Evolutionary conservation across 1,284 basidiomycete genomes (phyloP).

Genomic region (Uromyces viciae-fabae): DNA sequence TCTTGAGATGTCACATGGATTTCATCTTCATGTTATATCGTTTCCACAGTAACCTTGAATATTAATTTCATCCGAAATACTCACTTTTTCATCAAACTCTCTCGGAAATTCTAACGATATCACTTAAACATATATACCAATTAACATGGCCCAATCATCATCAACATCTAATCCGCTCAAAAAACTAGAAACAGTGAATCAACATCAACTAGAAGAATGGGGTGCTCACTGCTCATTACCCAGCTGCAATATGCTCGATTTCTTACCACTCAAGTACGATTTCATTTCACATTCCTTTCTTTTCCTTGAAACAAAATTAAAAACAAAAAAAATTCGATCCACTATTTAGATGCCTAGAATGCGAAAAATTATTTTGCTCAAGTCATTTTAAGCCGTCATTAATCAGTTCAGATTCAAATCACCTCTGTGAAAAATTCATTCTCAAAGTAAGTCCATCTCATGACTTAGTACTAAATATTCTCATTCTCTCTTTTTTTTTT

Average conservation of each 20-base stretch:
- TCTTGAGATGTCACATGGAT: too few species aligned
- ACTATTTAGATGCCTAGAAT: conserved; percentile 30
- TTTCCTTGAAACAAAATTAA: too few species aligned
- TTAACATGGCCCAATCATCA: too few species aligned
- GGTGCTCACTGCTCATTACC: conserved; percentile 39
- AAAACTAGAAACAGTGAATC: neutral
- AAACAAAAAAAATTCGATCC: too few species aligned
- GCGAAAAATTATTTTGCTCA: conserved; percentile 35
- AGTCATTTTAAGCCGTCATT: conserved; percentile 39
- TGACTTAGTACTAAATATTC: too few species aligned
- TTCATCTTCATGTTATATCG: too few species aligned
- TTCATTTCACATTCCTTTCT: too few species aligned
- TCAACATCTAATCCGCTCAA: neutral
- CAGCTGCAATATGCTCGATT: conserved; percentile 40
- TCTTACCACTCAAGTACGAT: conserved; percentile 42
- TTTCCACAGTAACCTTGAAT: too few species aligned
- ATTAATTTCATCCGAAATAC: too few species aligned
- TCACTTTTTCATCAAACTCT: too few species aligned
- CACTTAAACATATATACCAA: too few species aligned
- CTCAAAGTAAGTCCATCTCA: conserved; percentile 28
- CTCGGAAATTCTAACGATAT: too few species aligned
- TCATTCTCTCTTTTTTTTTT: neutral
- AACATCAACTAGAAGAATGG: conserved; percentile 42
- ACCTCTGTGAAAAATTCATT: conserved; percentile 1
- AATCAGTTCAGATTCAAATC: conserved; percentile 4